Percentiles rank a stretch among this genome's conserved stretches.
phyloP scores from a whole-genome alignment of 495 filamentous ascomycete genomes.

The Penicilliopsis zonata region DNA sequence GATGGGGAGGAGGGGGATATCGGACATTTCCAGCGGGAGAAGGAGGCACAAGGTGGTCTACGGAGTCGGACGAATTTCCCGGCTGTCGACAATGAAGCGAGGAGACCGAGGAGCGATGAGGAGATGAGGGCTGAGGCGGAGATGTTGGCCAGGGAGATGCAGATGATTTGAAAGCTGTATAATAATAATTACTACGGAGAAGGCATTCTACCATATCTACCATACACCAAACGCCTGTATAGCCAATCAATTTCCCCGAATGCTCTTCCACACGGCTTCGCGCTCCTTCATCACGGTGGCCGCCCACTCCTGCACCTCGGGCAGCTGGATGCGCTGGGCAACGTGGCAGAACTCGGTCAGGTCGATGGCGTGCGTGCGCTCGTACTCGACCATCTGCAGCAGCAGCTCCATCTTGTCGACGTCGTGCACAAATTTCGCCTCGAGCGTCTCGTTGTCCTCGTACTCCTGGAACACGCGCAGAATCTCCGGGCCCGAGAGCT shows the following conservation, averaged over 20 bases:
- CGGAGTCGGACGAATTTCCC: conserved; percentile 34
- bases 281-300: conserved; percentile 66
- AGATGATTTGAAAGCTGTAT: conserved; percentile 9
- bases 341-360: conserved; percentile 78
- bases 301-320: conserved; percentile 72
- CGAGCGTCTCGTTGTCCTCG: conserved; percentile 69
- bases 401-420: conserved; percentile 93
- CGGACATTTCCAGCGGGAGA: conserved; percentile 44
- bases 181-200: too few relatives aligned
- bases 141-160: conserved; percentile 48
- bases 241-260: too few relatives aligned
- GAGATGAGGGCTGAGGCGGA: conserved; percentile 76
- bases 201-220: too few relatives aligned
- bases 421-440: conserved; percentile 87
- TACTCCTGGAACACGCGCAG: conserved; percentile 83
- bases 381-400: conserved; percentile 94
- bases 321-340: conserved; percentile 53
- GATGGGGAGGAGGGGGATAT: conserved; percentile 81
- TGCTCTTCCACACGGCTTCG: conserved; percentile 53
- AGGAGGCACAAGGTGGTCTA: conserved; percentile 5
- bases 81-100: conserved; percentile 51
- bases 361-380: conserved; percentile 60
- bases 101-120: conserved; percentile 53
- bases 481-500: conserved; percentile 50
- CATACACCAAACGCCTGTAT: too few relatives aligned